These are phyloP conservation scores for Plasmodium chabaudi DNA, from an alignment of 169 alveolate species.

Conservation along the genomic window DNA sequence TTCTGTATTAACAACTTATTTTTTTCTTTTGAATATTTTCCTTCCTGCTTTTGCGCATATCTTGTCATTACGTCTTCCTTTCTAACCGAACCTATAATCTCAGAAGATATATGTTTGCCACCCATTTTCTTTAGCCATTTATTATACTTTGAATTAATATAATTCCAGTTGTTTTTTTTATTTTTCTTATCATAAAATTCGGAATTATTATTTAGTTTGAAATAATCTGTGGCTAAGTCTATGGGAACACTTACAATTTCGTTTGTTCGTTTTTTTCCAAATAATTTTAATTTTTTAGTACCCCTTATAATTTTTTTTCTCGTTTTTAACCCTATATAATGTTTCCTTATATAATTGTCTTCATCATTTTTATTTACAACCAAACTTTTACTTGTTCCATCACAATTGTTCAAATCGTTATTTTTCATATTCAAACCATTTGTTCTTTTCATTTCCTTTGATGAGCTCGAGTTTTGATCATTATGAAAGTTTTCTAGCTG, in stretches of 20 bases:
- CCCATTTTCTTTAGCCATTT: slow-evolving; percentile 67
- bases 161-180: slow-evolving; percentile 66
- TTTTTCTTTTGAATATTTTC: slow-evolving; percentile 66
- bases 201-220: slow-evolving; percentile 48
- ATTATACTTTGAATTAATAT: slow-evolving; percentile 57
- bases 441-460: neutral
- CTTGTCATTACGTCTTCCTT: slow-evolving; percentile 63
- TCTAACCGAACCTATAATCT: slow-evolving; percentile 51
- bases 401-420: neutral
- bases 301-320: slow-evolving; percentile 62
- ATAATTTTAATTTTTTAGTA: slow-evolving; percentile 64
- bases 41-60: slow-evolving; percentile 63
- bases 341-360: slow-evolving; percentile 1
- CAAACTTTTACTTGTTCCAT: neutral
- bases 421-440: neutral
- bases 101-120: slow-evolving; percentile 33
- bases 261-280: slow-evolving; percentile 46
- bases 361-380: slow-evolving; percentile 4
- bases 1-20: slow-evolving; percentile 44
- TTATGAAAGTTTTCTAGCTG: slow-evolving; percentile 47
- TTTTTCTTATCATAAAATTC: slow-evolving; percentile 37
- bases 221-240: slow-evolving; percentile 72
- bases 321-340: slow-evolving; percentile 70
- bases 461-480: neutral
- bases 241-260: slow-evolving; percentile 50